These are phyloP conservation scores for Wickerhamiella musiphila DNA, from an alignment of 805 yeast genomes.

Conservation along the genomic window DNA sequence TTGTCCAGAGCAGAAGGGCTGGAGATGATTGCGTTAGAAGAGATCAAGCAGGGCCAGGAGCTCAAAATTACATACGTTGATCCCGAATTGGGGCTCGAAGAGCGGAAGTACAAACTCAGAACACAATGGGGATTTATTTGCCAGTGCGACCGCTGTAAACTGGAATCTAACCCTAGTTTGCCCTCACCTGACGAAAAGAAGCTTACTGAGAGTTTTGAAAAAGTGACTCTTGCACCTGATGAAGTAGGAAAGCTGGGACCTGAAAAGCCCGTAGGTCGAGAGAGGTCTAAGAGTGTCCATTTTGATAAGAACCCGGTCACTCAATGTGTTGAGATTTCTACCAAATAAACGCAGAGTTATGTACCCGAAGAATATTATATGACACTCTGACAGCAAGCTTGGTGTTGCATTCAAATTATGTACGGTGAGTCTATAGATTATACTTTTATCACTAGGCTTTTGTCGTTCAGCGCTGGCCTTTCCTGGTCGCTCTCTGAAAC, in stretches of 20 bases:
- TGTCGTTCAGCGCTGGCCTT: too few species aligned
- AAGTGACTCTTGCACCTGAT: background rate
- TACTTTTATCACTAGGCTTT: too few species aligned
- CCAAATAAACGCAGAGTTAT: too few species aligned
- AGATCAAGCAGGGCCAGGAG: conserved; percentile 48
- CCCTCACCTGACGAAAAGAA: conserved; percentile 1
- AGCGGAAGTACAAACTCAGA: conserved; percentile 47
- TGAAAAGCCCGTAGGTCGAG: conserved; percentile 3
- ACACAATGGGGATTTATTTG: conserved; percentile 72
- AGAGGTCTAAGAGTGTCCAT: conserved; percentile 13
- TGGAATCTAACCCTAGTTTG: conserved; percentile 12
- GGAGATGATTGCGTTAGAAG: conserved; percentile 40
- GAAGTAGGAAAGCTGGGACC: conserved; percentile 1
- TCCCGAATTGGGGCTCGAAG: conserved; percentile 41
- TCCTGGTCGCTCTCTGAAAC: too few species aligned
- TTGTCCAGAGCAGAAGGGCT: conserved; percentile 28
- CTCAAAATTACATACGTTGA: conserved; percentile 53
- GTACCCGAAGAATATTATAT: too few species aligned
- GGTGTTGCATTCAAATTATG: too few species aligned
- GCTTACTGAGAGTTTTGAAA: background rate
- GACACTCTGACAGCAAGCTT: too few species aligned
- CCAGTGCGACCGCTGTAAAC: conserved; percentile 45
- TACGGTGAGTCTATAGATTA: too few species aligned
- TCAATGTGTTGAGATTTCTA: conserved; percentile 4
- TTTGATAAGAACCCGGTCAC: conserved; percentile 13